Percentiles rank a stretch among this genome's conserved stretches.
These are phyloP conservation scores for Madurella mycetomatis DNA, from an alignment of 2,329 filamentous ascomycete genomes.

Conservation along the genomic window DNA sequence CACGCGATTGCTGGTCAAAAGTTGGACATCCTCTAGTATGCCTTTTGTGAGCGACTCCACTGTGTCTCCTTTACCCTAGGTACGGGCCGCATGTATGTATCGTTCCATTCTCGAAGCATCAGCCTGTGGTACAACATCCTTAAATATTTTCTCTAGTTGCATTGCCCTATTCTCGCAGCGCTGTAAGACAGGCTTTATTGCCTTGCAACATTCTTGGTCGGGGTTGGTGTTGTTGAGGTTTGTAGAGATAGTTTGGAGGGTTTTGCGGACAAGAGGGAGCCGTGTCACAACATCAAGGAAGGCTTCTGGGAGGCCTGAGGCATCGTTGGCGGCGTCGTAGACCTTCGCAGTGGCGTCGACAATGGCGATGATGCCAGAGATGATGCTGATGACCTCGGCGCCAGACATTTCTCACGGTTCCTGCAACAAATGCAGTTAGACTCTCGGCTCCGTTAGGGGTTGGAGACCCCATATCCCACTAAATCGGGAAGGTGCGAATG, in stretches of 20 bases:
- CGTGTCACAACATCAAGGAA: slow-evolving; percentile 4
- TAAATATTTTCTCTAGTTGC: slow-evolving; percentile 1
- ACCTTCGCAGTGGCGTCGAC: slow-evolving; percentile 3
- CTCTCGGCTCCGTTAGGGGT: no score
- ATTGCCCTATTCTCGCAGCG: neutral
- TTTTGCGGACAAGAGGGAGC: slow-evolving; percentile 4
- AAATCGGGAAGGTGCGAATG: no score
- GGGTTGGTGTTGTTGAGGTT: neutral
- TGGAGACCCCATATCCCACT: no score
- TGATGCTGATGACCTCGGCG: slow-evolving; percentile 8
- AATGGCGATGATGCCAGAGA: slow-evolving; percentile 9
- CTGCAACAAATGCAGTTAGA: no score
- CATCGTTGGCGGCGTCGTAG: slow-evolving; percentile 5
- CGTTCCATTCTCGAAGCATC: slow-evolving; percentile 3
- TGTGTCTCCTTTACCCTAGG: neutral
- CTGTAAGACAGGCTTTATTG: neutral
- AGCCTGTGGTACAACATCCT: neutral
- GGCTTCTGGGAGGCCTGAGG: slow-evolving; percentile 7
- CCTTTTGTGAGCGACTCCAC: slow-evolving; percentile 1
- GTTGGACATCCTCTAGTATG: slow-evolving; percentile 2
- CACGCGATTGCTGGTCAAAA: neutral
- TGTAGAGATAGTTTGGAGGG: neutral
- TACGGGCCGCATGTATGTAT: neutral
- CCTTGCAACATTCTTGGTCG: neutral
- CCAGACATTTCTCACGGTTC: slow-evolving; percentile 1